Conservation (phyloP, 805 yeast species). For the Barnettozyma botsteinii region DNA sequence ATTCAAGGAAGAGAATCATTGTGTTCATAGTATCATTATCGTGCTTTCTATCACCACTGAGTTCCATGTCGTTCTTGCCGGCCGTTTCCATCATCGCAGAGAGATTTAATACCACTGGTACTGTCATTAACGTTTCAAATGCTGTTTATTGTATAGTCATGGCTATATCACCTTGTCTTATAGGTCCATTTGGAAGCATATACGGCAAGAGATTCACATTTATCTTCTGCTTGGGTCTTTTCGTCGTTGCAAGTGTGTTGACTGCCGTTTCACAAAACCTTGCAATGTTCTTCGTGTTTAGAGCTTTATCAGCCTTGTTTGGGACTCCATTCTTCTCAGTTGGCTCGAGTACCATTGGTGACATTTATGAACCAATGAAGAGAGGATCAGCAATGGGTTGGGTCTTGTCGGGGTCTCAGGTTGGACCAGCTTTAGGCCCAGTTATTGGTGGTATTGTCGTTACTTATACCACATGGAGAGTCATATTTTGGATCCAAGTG, state of each 20-base stretch:
- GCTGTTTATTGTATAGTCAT: slow-evolving; percentile 46
- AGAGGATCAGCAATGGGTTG: slow-evolving; percentile 48
- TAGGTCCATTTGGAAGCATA: slow-evolving; percentile 45
- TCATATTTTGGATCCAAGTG: slow-evolving; percentile 44
- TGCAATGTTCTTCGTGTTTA: slow-evolving; percentile 48
- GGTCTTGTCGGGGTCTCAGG: slow-evolving; percentile 43
- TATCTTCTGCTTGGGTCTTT: slow-evolving; percentile 34
- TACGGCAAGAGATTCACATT: slow-evolving; percentile 46
- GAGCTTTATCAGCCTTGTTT: slow-evolving; percentile 44
- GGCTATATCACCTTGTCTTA: slow-evolving; percentile 47
- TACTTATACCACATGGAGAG: slow-evolving; percentile 48
- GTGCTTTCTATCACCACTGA: slow-evolving; percentile 40
- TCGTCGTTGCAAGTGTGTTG: slow-evolving; percentile 25
- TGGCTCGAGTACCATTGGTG: slow-evolving; percentile 48
- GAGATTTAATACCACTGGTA: slow-evolving; percentile 40
- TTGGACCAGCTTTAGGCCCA: slow-evolving; percentile 51
- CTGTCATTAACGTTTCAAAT: slow-evolving; percentile 41
- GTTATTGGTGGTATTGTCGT: slow-evolving; percentile 49
- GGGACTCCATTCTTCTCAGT: slow-evolving; percentile 52
- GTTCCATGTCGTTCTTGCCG: slow-evolving; percentile 42
- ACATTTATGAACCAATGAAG: slow-evolving; percentile 41
- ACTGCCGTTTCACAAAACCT: slow-evolving; percentile 46
- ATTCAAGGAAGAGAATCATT: slow-evolving; percentile 15
- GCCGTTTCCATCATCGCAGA: slow-evolving; percentile 45
- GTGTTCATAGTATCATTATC: slow-evolving; percentile 31